These are phyloP conservation scores for Mucuna pruriens DNA, from an alignment of 306 rosid genomes.

Conservation along the genomic window DNA sequence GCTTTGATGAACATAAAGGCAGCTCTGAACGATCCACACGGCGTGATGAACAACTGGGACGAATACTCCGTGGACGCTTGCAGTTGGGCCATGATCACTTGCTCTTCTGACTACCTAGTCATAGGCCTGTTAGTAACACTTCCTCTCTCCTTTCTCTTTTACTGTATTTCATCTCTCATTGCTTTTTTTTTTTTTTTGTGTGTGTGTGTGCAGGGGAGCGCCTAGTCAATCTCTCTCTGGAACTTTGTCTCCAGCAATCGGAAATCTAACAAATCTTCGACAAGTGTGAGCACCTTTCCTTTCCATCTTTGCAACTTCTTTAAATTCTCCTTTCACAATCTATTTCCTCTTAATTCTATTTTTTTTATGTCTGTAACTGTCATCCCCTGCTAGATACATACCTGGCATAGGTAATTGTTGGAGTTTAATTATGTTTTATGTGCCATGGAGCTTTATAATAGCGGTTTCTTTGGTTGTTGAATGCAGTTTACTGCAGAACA, in stretches of 20 bases:
- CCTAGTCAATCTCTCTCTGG: constrained; percentile 96
- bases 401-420: background rate
- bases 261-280: constrained; percentile 83
- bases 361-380: constrained; percentile 1
- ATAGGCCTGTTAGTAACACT: constrained; percentile 73
- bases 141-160: background rate
- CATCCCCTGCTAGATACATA: background rate
- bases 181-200: constrained; percentile 5
- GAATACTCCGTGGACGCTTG: constrained; percentile 94
- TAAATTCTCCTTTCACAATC: background rate
- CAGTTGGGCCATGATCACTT: constrained; percentile 94
- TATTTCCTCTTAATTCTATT: background rate
- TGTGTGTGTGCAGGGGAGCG: constrained; percentile 72
- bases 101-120: constrained; percentile 76
- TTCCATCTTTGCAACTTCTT: background rate
- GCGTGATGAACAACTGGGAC: constrained; percentile 85
- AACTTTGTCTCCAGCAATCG: constrained; percentile 67
- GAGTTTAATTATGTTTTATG: background rate
- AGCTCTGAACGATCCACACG: constrained; percentile 75
- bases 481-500: constrained; percentile 82
- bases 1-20: constrained; percentile 70
- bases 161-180: background rate
- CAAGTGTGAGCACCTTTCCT: constrained; percentile 71
- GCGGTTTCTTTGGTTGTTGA: constrained; percentile 14
- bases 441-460: constrained; percentile 20